These are phyloP conservation scores for Quercus lobata DNA, from an alignment of 331 rosid genomes.

Conservation along the genomic window DNA sequence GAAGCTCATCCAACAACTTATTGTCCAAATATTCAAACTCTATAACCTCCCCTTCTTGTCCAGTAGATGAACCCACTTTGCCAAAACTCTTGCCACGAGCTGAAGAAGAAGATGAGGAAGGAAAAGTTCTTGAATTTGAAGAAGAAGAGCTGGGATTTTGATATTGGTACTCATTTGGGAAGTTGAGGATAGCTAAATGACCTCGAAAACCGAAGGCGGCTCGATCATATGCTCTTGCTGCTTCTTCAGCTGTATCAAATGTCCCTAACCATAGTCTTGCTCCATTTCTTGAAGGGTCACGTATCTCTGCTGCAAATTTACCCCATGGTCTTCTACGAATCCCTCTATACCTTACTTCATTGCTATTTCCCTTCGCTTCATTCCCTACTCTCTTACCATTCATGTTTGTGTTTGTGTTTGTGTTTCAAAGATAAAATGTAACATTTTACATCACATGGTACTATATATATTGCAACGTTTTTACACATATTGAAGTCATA, in stretches of 20 bases:
- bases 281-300: conserved; percentile 85
- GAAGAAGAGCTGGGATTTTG: conserved; percentile 11
- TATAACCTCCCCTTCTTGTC: conserved; percentile 21
- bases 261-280: conserved; percentile 82
- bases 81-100: background rate
- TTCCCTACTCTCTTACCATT: conserved; percentile 10
- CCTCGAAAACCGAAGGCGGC: conserved; percentile 85
- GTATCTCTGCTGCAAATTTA: conserved; percentile 83
- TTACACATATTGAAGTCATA: background rate
- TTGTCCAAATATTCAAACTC: conserved; percentile 69
- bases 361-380: background rate
- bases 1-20: conserved; percentile 68
- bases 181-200: conserved; percentile 75
- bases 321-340: conserved; percentile 89
- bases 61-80: background rate
- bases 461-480: background rate
- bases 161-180: conserved; percentile 69
- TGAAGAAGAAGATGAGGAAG: conserved; percentile 19
- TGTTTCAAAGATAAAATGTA: background rate
- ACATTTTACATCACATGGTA: background rate
- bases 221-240: conserved; percentile 86
- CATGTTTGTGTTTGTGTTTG: background rate
- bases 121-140: background rate
- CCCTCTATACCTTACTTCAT: conserved; percentile 56
- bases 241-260: conserved; percentile 75